phyloP scores from a whole-genome alignment of 2,329 filamentous ascomycete species.

The Diplodia corticola region DNA sequence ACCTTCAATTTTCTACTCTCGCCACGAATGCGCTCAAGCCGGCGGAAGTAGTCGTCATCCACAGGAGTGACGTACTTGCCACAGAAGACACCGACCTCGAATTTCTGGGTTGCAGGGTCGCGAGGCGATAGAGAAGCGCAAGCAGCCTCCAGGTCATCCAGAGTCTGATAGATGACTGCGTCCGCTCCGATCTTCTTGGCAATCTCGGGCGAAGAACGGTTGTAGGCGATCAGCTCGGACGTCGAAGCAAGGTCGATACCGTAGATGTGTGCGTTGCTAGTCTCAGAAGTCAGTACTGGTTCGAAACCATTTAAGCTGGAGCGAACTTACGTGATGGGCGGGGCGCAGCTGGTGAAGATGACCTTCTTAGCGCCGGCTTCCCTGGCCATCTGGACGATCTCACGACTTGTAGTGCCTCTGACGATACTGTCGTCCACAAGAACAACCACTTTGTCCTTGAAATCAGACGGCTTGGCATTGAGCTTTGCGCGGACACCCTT shows the following conservation, averaged over 20 bases:
- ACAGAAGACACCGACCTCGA: conserved; percentile 91
- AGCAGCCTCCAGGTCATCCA: conserved; percentile 76
- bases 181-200: conserved; percentile 71
- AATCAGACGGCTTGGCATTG: conserved; percentile 82
- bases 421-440: conserved; percentile 91
- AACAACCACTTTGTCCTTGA: conserved; percentile 75
- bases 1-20: conserved; percentile 69
- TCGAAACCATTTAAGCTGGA: neutral
- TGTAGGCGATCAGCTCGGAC: conserved; percentile 69
- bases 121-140: conserved; percentile 71
- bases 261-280: conserved; percentile 77
- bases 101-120: conserved; percentile 60
- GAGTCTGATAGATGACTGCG: conserved; percentile 72
- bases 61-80: conserved; percentile 84
- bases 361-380: conserved; percentile 82
- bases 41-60: conserved; percentile 77
- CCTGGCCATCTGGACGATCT: conserved; percentile 80
- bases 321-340: conserved; percentile 64
- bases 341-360: conserved; percentile 79
- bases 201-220: conserved; percentile 62
- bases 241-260: conserved; percentile 74
- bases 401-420: conserved; percentile 76
- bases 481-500: conserved; percentile 89
- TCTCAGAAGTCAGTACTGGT: neutral
- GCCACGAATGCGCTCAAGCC: conserved; percentile 70